Base-by-base conservation (phyloP, 169 alveolate species). In the Cryptosporidium xiaoi region DNA sequence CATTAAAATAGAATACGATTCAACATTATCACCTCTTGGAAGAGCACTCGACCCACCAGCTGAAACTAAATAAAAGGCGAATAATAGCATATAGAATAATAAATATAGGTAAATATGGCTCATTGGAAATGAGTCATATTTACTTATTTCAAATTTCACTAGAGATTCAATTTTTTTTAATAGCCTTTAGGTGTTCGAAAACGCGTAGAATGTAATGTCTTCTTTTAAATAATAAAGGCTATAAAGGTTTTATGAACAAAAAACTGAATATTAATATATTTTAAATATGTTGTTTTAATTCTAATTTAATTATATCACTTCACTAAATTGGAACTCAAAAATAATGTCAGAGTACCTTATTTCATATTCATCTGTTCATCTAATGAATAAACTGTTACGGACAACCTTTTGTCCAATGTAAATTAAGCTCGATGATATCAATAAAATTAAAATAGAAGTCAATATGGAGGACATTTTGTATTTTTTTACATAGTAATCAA, bases 401-500 rank as follows among this genome's bases (percentile, higher is more conserved):
- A n/a, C 0, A 12, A 13, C 64, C 12, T n/a, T 53, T 53, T 53
- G 48, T 40, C 48, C 64, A 68, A 77, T 44, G 44, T 77, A 60
- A 29, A 77, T 55, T 6, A 77, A 12, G 36, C 77, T 62, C n/a
- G 51, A 16, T 31, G 71, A 60, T 29, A 77, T 58, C 29, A 77
- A 58, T 2, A 36, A 7, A 77, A 77, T 56, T 24, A 77, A 50
- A 24, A 77, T 77, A 5, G 62, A 55, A 18, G 64, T 64, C 13
- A 77, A 40, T 60, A 77, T 60, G 13, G 87, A 58, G 5, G 71
- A 34, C 6, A 77, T 58, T 40, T 77, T 62, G 55, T 60, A 60
- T 62, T 77, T 77, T 58, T 62, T 58, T 18, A 77, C 87, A 58
- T 40, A 77, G 29, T 60, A 62, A 62, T 77, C 71, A 24, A 77